Percentiles rank a stretch among this genome's conserved stretches.
These are phyloP conservation scores for Ogataea neopini DNA, from an alignment of 805 yeast species.

Conservation along the genomic window DNA sequence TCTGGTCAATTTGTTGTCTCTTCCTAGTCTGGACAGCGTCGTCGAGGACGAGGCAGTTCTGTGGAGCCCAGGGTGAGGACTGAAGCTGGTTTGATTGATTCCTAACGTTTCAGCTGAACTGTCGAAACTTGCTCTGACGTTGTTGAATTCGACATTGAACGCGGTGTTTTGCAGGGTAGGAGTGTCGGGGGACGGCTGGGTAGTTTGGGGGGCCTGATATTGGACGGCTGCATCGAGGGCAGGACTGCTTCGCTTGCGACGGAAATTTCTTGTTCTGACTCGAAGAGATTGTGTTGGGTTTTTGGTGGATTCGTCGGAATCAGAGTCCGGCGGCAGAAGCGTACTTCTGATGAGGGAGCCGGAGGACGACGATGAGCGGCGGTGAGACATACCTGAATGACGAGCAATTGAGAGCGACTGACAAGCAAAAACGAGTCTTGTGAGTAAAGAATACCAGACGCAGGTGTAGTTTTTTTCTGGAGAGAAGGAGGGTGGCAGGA, in stretches of 20 bases:
- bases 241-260: conserved; percentile 15
- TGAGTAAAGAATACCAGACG: not conserved
- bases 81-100: not conserved
- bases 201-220: no score
- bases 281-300: not conserved
- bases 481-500: no score
- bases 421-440: not conserved
- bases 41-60: conserved; percentile 26
- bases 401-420: not conserved
- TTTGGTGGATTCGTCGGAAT: not conserved
- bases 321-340: not conserved
- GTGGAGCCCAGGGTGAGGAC: conserved; percentile 13
- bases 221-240: conserved; percentile 5
- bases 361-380: conserved; percentile 4
- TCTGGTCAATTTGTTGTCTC: conserved; percentile 27
- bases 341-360: conserved; percentile 1
- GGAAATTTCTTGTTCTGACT: conserved; percentile 3
- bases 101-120: conserved; percentile 3
- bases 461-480: no score
- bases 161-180: conserved; percentile 23
- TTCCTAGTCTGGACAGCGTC: conserved; percentile 23
- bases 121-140: conserved; percentile 27
- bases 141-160: conserved; percentile 37
- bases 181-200: not conserved
- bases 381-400: not conserved